Evolutionary conservation across 192 early-diverging fungal species (phyloP).

Genomic region (Coemansia pectinata): DNA sequence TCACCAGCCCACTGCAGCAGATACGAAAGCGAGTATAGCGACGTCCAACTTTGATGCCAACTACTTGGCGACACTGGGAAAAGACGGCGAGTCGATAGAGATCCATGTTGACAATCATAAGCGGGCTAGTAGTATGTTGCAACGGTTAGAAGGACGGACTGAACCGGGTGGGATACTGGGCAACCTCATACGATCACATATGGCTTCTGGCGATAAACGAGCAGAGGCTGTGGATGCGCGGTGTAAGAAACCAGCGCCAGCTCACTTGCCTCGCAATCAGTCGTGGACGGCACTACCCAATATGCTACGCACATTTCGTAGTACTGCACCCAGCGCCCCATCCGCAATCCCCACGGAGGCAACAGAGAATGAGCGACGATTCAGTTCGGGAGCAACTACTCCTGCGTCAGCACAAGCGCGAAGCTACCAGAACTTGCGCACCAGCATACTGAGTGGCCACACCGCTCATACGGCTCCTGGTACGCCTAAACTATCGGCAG

Average conservation of each 20-base stretch:
- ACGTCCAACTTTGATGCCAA: constrained; percentile 40
- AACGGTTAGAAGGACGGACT: constrained; percentile 19
- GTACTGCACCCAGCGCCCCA: neutral
- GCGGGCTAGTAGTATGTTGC: constrained; percentile 22
- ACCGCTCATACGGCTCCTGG: neutral
- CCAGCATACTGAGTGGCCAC: neutral
- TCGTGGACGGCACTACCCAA: constrained; percentile 13
- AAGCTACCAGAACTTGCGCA: constrained; percentile 8
- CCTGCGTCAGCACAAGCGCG: neutral
- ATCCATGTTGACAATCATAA: constrained; percentile 30
- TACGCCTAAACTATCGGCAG: neutral
- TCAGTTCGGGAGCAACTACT: constrained; percentile 3
- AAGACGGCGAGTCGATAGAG: constrained; percentile 22
- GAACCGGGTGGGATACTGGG: constrained; percentile 20
- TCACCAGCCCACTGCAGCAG: neutral
- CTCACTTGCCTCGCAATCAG: neutral
- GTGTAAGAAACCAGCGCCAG: neutral
- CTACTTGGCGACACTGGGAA: constrained; percentile 26
- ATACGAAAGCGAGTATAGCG: neutral
- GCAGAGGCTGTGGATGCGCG: neutral
- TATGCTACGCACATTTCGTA: constrained; percentile 14
- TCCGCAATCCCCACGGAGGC: neutral
- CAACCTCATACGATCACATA: constrained; percentile 29
- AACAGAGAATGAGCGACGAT: neutral
- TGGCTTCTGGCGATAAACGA: constrained; percentile 10